These are phyloP conservation scores for Kodamaea derodonti DNA, from an alignment of 1,139 yeast genomes.

Conservation along the genomic window DNA sequence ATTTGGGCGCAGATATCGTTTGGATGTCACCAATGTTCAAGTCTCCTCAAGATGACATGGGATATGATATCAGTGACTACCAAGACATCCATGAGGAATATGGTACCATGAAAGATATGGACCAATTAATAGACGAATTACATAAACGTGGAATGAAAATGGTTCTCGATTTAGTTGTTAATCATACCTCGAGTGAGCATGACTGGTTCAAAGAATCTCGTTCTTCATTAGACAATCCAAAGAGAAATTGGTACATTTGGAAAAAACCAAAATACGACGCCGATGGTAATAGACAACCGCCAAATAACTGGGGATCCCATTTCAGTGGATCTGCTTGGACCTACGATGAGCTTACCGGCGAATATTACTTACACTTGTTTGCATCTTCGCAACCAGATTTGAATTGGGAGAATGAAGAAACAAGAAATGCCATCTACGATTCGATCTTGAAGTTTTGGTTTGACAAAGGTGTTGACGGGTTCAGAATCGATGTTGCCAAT, in stretches of 20 bases:
- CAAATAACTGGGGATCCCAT: slow-evolving; percentile 53
- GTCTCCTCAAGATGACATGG: slow-evolving; percentile 62
- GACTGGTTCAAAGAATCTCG: slow-evolving; percentile 57
- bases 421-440: slow-evolving; percentile 49
- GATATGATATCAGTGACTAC: slow-evolving; percentile 57
- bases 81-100: slow-evolving; percentile 48
- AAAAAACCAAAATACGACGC: slow-evolving; percentile 43
- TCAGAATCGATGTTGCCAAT: slow-evolving; percentile 54
- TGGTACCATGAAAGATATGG: slow-evolving; percentile 53
- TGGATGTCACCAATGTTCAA: slow-evolving; percentile 61
- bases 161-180: slow-evolving; percentile 54
- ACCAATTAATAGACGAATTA: slow-evolving; percentile 41
- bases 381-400: slow-evolving; percentile 55
- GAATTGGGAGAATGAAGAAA: slow-evolving; percentile 55
- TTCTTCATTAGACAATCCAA: slow-evolving; percentile 48
- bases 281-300: slow-evolving; percentile 48
- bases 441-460: slow-evolving; percentile 52
- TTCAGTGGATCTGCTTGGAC: slow-evolving; percentile 58
- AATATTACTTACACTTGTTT: slow-evolving; percentile 51
- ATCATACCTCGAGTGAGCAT: slow-evolving; percentile 56
- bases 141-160: slow-evolving; percentile 50
- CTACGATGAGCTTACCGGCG: slow-evolving; percentile 48
- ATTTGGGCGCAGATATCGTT: slow-evolving; percentile 48
- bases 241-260: slow-evolving; percentile 65
- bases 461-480: slow-evolving; percentile 55